These are phyloP conservation scores for Pseudopithomyces chartarum DNA, from an alignment of 2,329 filamentous ascomycete genomes.

Conservation along the genomic window DNA sequence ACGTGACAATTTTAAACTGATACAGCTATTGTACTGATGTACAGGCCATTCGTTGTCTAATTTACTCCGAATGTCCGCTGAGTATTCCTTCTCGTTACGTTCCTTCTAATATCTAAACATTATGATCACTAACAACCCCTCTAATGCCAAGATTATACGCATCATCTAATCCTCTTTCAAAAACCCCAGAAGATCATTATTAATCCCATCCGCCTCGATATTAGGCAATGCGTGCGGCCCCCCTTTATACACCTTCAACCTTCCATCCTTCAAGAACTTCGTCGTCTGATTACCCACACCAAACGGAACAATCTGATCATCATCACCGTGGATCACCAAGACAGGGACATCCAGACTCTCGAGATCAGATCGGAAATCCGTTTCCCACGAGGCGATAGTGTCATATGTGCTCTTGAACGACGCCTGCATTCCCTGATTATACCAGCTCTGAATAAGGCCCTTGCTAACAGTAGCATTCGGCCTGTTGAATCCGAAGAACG, in stretches of 20 bases:
- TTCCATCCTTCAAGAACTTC: conserved; percentile 7
- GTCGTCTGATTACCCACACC: neutral
- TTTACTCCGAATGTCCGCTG: no score
- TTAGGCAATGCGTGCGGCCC: conserved; percentile 8
- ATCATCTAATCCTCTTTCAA: neutral
- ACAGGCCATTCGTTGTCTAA: no score
- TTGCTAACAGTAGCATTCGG: conserved; percentile 6
- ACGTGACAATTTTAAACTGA: no score
- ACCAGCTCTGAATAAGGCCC: conserved; percentile 9
- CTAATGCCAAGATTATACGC: no score
- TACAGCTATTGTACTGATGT: no score
- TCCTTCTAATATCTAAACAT: no score
- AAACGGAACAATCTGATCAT: conserved; percentile 13
- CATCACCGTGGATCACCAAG: conserved; percentile 8
- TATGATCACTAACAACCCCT: no score
- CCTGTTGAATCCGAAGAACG: conserved; percentile 12
- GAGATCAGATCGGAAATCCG: conserved; percentile 5
- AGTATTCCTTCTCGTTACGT: no score
- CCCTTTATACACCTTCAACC: conserved; percentile 5
- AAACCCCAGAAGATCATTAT: neutral
- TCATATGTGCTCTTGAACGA: conserved; percentile 6
- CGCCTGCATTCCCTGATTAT: conserved; percentile 8
- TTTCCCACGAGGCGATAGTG: conserved; percentile 4
- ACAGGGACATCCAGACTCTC: conserved; percentile 8
- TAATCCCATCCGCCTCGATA: conserved; percentile 6